Base-by-base conservation (phyloP, 2,329 filamentous ascomycete species). In the Botrytis cinerea region DNA sequence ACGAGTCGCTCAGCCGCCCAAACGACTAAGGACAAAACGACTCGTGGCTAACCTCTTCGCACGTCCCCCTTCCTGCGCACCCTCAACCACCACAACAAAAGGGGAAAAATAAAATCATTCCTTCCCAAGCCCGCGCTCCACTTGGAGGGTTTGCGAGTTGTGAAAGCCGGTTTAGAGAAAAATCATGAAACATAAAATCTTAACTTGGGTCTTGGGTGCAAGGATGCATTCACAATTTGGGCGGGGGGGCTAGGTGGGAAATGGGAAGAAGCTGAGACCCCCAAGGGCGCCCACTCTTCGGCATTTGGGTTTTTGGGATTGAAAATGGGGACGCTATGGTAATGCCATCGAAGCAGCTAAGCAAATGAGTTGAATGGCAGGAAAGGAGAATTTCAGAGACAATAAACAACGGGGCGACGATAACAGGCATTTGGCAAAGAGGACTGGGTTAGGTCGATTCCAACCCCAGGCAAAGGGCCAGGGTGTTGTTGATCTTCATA, bases 401-500 rank as follows among this genome's bases (percentile, higher is more conserved):
- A 43, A 22, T 5, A 57, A 69, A 43, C 35, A 43, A 69, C 32
- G 66, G 66, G 48, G 66, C 66, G 20, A 69, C 25, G 66, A 68
- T 51, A 51, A 43, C 66, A 69, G 35, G 66, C 66, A 68, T 68
- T 4, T 32, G 48, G n/a, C 14, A 20, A 32, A 20, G 14, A 48
- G 43, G 35, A 40, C 64, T 32, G 16, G 35, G 38, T 45, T 43
- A 40, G 48, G 48, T 43, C 38, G n/a, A 59, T 38, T 43, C 12
- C 16, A 38, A 28, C 20, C 48, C 66, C 57, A 48, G 66, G 48
- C 48, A 32, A 57, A n/a, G 8, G 46, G 14, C 63, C 22, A 54
- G 35, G 35, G 38, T n/a, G 32, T 45, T 43, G 66, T 57, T 69
- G 66, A 69, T 69, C 48, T 69, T 69, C 66, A 59, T 59, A 69